Evolutionary conservation across 768 basidiomycete genomes (phyloP).

Genomic region (Lactarius tabidus): DNA sequence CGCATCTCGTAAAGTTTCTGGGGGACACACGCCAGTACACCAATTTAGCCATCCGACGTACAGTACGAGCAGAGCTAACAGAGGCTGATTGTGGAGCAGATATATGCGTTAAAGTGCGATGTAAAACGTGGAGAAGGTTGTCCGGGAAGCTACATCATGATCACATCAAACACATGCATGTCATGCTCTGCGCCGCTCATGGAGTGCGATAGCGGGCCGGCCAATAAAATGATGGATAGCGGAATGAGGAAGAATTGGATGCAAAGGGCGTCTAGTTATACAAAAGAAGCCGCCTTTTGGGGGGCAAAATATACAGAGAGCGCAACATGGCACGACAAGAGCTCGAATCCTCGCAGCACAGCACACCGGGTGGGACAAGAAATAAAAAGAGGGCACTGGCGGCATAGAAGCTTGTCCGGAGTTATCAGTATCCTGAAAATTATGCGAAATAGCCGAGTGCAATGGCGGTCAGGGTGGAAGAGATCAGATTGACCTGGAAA

Average conservation of each 20-base stretch:
- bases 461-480: slow-evolving; percentile 24
- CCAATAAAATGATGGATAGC: neutral
- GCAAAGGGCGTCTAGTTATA: slow-evolving; percentile 6
- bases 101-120: neutral
- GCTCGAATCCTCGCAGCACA: neutral
- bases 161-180: neutral
- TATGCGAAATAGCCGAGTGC: slow-evolving; percentile 24
- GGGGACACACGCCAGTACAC: neutral
- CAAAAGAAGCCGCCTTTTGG: neutral
- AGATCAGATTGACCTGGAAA: slow-evolving; percentile 25
- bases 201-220: neutral
- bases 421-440: neutral
- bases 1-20: neutral
- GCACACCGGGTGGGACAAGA: neutral
- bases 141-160: neutral
- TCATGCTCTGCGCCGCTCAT: no score
- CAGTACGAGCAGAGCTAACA: neutral
- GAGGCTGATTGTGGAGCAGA: neutral
- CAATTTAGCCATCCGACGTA: neutral
- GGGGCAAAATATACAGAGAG: slow-evolving; percentile 8
- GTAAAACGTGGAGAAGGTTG: no score
- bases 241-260: neutral
- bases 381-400: neutral
- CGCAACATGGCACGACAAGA: slow-evolving; percentile 2
- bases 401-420: neutral